Evolutionary conservation across 306 rosid species (phyloP).

Genomic region (Vigna hirtella): DNA sequence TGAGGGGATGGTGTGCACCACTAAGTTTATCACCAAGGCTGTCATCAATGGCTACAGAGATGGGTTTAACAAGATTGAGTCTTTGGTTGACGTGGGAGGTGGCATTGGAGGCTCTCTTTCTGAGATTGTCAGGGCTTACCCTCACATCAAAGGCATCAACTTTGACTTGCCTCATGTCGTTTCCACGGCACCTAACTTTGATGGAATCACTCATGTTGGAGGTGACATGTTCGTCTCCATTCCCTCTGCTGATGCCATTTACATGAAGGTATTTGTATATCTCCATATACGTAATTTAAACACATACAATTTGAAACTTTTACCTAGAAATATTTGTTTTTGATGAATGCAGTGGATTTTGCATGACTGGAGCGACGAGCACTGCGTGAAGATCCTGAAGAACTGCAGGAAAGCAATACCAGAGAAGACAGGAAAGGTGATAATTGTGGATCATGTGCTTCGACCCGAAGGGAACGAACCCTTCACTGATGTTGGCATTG

Average conservation of each 20-base stretch:
- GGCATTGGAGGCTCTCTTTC: constrained; percentile 58
- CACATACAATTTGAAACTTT: no score
- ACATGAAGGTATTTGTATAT: constrained; percentile 50
- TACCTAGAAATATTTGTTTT: neutral
- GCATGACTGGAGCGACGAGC: constrained; percentile 76
- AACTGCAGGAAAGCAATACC: constrained; percentile 65
- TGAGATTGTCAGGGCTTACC: constrained; percentile 57
- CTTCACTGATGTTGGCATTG: constrained; percentile 51
- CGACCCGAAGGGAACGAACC: constrained; percentile 48
- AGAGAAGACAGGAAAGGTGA: constrained; percentile 56
- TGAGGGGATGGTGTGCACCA: constrained; percentile 55
- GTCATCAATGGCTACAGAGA: constrained; percentile 50
- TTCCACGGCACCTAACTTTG: constrained; percentile 45
- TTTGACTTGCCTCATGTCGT: constrained; percentile 60
- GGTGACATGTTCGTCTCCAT: constrained; percentile 57
- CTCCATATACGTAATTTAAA: no score
- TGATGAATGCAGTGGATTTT: constrained; percentile 59
- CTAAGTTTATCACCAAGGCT: constrained; percentile 48
- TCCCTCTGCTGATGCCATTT: constrained; percentile 56
- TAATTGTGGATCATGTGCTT: constrained; percentile 57
- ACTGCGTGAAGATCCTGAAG: constrained; percentile 59
- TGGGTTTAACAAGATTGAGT: constrained; percentile 48
- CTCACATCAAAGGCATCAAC: constrained; percentile 54
- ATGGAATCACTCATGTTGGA: constrained; percentile 58
- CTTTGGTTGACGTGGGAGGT: constrained; percentile 59